These are phyloP conservation scores for Heterotrichella gracilis DNA, from an alignment of 352 stramenopile species.

Conservation along the genomic window DNA sequence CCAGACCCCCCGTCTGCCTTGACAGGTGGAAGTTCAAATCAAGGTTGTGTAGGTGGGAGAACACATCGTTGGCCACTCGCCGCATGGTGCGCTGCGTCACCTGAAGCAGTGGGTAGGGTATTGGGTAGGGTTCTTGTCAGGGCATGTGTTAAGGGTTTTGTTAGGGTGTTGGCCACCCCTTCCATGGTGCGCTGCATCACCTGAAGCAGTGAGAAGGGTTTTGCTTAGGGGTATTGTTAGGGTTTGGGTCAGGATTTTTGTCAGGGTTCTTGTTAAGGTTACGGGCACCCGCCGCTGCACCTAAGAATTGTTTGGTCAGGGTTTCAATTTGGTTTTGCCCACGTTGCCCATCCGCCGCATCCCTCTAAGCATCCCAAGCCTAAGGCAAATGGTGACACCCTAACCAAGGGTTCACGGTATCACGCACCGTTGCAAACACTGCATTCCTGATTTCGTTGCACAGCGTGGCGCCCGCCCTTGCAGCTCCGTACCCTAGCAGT, in stretches of 20 bases:
- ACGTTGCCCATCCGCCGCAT: too few relatives aligned
- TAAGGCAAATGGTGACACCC: too few relatives aligned
- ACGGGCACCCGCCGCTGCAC: slow-evolving; percentile 68
- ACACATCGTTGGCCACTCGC: slow-evolving; percentile 54
- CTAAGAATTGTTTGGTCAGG: too few relatives aligned
- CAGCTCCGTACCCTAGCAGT: slow-evolving; percentile 60
- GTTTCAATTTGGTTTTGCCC: too few relatives aligned
- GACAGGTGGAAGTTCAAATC: slow-evolving; percentile 74
- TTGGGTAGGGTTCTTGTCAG: too few relatives aligned
- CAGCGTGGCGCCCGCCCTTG: slow-evolving; percentile 43
- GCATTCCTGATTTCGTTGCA: slow-evolving; percentile 66
- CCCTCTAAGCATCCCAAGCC: too few relatives aligned
- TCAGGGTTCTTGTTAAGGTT: slow-evolving; percentile 49
- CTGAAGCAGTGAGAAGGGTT: too few relatives aligned
- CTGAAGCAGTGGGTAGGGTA: too few relatives aligned
- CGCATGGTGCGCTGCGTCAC: slow-evolving; percentile 69
- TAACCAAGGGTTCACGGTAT: too few relatives aligned
- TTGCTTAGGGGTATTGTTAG: too few relatives aligned
- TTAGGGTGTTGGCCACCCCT: slow-evolving; percentile 49
- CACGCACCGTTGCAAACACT: slow-evolving; percentile 73
- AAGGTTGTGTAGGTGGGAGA: slow-evolving; percentile 58
- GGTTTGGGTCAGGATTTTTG: too few relatives aligned
- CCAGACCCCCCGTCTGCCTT: slow-evolving; percentile 57
- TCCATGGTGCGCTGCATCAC: slow-evolving; percentile 69
- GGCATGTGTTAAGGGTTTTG: too few relatives aligned